These are phyloP conservation scores for Fomitopsis pulvina DNA, from an alignment of 768 basidiomycete species.

Conservation along the genomic window DNA sequence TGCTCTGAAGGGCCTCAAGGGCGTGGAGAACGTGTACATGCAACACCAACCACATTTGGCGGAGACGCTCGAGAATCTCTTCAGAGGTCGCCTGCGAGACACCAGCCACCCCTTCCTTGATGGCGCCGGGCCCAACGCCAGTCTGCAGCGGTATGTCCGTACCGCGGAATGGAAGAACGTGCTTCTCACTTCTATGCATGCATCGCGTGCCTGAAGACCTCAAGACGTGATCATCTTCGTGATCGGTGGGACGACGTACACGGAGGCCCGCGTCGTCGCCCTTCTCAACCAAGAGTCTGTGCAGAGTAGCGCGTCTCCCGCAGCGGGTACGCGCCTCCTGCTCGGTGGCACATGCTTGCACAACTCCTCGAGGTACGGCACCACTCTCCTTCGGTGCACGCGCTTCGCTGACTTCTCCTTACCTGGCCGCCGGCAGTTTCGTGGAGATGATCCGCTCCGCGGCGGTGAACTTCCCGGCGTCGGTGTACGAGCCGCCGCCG, in stretches of 20 bases:
- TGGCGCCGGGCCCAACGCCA: conserved; percentile 60
- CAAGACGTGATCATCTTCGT: conserved; percentile 97
- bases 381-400: not conserved
- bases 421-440: conserved; percentile 46
- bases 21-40: conserved; percentile 98
- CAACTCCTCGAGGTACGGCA: conserved; percentile 82
- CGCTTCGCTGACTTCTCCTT: not conserved
- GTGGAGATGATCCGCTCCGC: conserved; percentile 83
- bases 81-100: conserved; percentile 83
- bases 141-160: conserved; percentile 55
- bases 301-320: conserved; percentile 33
- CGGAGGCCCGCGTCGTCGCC: conserved; percentile 83
- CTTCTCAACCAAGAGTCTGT: conserved; percentile 79
- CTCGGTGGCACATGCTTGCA: conserved; percentile 94
- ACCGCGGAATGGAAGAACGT: not conserved
- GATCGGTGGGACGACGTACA: conserved; percentile 94
- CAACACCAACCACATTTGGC: conserved; percentile 93
- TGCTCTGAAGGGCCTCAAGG: conserved; percentile 95
- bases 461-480: conserved; percentile 50
- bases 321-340: conserved; percentile 67
- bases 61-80: conserved; percentile 84
- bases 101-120: conserved; percentile 86
- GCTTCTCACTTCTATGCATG: not conserved
- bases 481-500: conserved; percentile 69
- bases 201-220: no score